phyloP scores from a whole-genome alignment of 495 filamentous ascomycete species.

The Hypoxylon intermedium region DNA sequence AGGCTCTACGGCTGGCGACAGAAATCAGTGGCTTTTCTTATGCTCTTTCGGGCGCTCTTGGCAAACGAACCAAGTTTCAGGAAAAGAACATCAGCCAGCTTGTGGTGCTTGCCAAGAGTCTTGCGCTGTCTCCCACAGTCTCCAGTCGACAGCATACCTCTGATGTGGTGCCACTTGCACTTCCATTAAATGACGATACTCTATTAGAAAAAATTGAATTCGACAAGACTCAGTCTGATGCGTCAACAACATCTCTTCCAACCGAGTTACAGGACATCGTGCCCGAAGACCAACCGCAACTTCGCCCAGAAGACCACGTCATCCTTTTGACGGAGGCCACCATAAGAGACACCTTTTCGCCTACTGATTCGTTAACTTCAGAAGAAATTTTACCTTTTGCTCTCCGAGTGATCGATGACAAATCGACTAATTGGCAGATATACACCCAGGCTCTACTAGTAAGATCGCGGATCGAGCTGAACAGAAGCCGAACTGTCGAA shows the following conservation, averaged over 20 bases:
- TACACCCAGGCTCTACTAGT: conserved; percentile 93
- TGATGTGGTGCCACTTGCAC: conserved; percentile 61
- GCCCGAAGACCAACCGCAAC: conserved; percentile 80
- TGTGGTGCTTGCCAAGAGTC: conserved; percentile 86
- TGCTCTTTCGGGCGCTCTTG: conserved; percentile 82
- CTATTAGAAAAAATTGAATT: conserved; percentile 88
- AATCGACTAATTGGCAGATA: conserved; percentile 95
- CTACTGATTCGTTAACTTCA: conserved; percentile 81
- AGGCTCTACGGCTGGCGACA: conserved; percentile 72
- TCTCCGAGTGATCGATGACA: conserved; percentile 83
- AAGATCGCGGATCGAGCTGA: conserved; percentile 86
- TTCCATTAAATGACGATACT: conserved; percentile 91
- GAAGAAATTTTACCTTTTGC: conserved; percentile 95
- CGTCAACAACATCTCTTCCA: conserved; percentile 61
- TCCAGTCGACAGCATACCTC: neutral
- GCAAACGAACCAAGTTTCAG: conserved; percentile 93
- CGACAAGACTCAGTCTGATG: conserved; percentile 54
- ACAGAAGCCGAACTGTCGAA: conserved; percentile 83
- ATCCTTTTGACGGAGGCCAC: conserved; percentile 86
- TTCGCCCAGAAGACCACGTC: conserved; percentile 81
- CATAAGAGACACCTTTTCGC: conserved; percentile 83
- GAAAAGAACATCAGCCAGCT: conserved; percentile 88
- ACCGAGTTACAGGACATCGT: conserved; percentile 65
- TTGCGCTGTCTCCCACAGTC: conserved; percentile 24
- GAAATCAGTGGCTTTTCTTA: conserved; percentile 74